Evolutionary conservation across 192 early-diverging fungal genomes (phyloP).

Genomic region (Coemansia sp.): DNA sequence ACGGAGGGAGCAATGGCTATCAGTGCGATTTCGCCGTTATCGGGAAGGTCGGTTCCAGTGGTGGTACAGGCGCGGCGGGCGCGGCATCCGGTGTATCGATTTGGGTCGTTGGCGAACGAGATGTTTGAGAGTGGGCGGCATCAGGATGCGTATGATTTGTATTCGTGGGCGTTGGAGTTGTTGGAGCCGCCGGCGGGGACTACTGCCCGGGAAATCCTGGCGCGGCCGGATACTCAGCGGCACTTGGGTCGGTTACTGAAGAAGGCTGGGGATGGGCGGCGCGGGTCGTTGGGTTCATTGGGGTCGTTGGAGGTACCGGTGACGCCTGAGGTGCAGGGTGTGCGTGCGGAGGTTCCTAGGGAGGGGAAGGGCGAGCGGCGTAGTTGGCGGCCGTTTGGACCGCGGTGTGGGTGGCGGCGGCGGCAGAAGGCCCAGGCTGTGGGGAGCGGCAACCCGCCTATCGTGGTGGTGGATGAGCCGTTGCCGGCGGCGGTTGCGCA

Average conservation of each 20-base stretch:
- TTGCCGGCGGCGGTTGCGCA: constrained; percentile 22
- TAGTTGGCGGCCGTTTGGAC: no score
- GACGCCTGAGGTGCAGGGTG: no score
- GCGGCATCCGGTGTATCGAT: constrained; percentile 43
- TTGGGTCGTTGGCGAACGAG: constrained; percentile 51
- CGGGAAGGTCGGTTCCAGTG: constrained; percentile 31
- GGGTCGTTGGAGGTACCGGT: no score
- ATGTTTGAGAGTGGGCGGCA: constrained; percentile 52
- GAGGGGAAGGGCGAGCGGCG: no score
- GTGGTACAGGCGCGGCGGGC: constrained; percentile 40
- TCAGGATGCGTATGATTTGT: constrained; percentile 47
- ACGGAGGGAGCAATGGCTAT: background rate
- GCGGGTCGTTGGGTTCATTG: no score
- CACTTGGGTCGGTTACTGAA: no score
- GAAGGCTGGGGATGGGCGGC: no score
- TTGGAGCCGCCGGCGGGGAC: constrained; percentile 22
- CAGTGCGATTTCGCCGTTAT: constrained; percentile 22
- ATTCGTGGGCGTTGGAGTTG: constrained; percentile 46
- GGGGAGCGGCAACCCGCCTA: no score
- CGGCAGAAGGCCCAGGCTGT: no score
- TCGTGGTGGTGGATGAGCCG: constrained; percentile 35
- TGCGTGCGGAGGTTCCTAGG: no score
- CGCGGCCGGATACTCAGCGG: constrained; percentile 5
- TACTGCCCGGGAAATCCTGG: constrained; percentile 21
- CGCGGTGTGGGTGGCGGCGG: no score